Base-by-base conservation (phyloP, 306 rosid species). In the Calophaca sinica region DNA sequence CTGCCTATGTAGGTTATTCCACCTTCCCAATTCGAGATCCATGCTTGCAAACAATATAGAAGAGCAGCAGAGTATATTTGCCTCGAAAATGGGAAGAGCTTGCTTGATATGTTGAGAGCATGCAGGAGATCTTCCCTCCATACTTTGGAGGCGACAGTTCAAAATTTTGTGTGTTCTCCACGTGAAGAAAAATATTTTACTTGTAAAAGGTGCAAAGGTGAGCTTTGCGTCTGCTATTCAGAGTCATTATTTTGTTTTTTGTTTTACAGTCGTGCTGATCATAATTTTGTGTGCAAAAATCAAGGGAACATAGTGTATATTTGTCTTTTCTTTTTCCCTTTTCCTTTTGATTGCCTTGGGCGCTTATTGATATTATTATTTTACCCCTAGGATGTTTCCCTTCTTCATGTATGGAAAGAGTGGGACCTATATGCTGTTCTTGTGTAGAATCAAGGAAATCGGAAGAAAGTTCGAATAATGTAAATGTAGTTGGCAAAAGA, bases 61-160 rank as follows among this genome's bases (percentile, higher is more conserved):
- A 92, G 98, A 81, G 94, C 97, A 29, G 91, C 94, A 39, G 87
- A 94, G 82, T 91, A 94, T 72, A 94, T 94, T 77, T 94, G 96
- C 85, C 87, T 94, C 31, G 93, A 87, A 84, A 94, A 94, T 72
- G 98, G 98, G 58, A 91, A 85, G 88, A 91, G 96, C 84, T 81
- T 94, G 54, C 93, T 91, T 58, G 96, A 94, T 77, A 80, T 94
- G 44, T 80, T 91, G 83, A 87, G 73, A 82, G 88, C 86, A 63
- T 91, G 97, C 89, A 86, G 86, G 76, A 86, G 68, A 65, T 85
- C 84, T 80, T 73, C 97, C 68, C 80, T 90, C 62, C 93, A 88
- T 68, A 70, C 79, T 4, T 73, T 94, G 81, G 98, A 89, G 84
- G 83, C 83, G 58, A 87, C 98, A 2, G 67, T 94, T 79, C 94